Base-by-base conservation (phyloP, 306 rosid species). In the Senna tora region DNA sequence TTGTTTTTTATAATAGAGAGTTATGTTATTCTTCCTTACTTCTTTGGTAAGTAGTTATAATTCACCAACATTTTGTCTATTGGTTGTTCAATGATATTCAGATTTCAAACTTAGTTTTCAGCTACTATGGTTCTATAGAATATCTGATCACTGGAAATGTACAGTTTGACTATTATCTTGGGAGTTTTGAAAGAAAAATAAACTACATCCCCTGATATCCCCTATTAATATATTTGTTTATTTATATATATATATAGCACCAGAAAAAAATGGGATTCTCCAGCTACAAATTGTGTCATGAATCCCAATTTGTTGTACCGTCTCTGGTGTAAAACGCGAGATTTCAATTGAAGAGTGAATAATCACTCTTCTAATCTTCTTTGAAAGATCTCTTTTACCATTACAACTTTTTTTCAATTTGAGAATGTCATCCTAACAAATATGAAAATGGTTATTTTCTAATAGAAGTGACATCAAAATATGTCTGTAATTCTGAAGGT, bases 11-110 rank as follows among this genome's bases (percentile, higher is more conserved):
- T 46, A 15, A 22, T n/a, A 4, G 30, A 28, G 34, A 51, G 34
- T 46, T 12, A 33, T 74, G 17, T 34, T 7, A 45, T 25, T 14
- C 9, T 49, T 25, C 25, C 17, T 56, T 13, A 36, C 30, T 25
- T 78, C 28, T 72, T 34, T 39, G 46, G 7, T 46, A 59, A 71
- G 28, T 51, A 46, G 68, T 5, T 66, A 5, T 34, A 17, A 3
- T 25, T 72, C 19, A 34, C 28, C 6, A 49, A 16, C 41, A 41
- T 7, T 43, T 49, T 78, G 11, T 19, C 19, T 39, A 38, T 14
- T 25, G 14, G 28, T 16, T 36, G 15, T 72, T 22, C 34, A 16
- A 17, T 46, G 38, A 41, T 54, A 32, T 71, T 71, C 0, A 17
- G 14, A 63, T n/a, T 53, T 22, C 15, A 20, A 32, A 21, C 42